phyloP scores from a whole-genome alignment of 2,329 filamentous ascomycete genomes.

The Penicillium sp. region DNA sequence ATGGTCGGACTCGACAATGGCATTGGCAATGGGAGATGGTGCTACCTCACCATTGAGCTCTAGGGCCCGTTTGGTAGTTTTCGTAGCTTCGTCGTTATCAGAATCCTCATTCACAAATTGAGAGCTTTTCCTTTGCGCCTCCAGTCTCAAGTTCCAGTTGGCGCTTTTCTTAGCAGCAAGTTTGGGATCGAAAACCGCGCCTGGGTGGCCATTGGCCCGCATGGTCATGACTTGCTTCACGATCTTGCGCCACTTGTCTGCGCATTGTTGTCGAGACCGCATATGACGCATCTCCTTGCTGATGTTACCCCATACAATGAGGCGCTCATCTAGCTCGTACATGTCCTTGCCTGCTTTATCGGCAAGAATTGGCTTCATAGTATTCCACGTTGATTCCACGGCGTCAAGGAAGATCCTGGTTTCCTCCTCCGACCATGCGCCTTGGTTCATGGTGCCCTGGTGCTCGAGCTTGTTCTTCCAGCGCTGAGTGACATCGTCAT shows the following conservation, averaged over 20 bases:
- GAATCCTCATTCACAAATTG: conserved; percentile 20
- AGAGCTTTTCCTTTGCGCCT: conserved; percentile 14
- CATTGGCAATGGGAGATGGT: background rate
- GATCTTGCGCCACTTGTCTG: conserved; percentile 43
- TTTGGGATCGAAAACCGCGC: conserved; percentile 29
- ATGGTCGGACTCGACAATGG: background rate
- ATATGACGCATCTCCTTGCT: conserved; percentile 31
- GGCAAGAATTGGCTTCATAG: conserved; percentile 11
- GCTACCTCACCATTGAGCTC: background rate
- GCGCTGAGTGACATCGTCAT: conserved; percentile 45
- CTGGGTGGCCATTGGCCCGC: conserved; percentile 24
- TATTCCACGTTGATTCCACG: conserved; percentile 27
- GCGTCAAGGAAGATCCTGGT: conserved; percentile 27
- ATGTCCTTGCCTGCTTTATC: conserved; percentile 34
- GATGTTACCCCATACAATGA: conserved; percentile 35
- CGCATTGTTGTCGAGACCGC: conserved; percentile 42
- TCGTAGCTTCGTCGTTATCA: conserved; percentile 13
- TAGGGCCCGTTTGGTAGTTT: background rate
- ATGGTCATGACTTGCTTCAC: conserved; percentile 19
- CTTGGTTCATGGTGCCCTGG: conserved; percentile 35
- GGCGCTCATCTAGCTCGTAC: conserved; percentile 38
- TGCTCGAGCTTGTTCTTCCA: conserved; percentile 46
- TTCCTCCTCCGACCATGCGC: conserved; percentile 42
- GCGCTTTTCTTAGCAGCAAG: conserved; percentile 4
- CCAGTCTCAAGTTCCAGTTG: conserved; percentile 11